phyloP scores from a whole-genome alignment of 163 green algal genomes.

The Scenedesmus sp. region DNA sequence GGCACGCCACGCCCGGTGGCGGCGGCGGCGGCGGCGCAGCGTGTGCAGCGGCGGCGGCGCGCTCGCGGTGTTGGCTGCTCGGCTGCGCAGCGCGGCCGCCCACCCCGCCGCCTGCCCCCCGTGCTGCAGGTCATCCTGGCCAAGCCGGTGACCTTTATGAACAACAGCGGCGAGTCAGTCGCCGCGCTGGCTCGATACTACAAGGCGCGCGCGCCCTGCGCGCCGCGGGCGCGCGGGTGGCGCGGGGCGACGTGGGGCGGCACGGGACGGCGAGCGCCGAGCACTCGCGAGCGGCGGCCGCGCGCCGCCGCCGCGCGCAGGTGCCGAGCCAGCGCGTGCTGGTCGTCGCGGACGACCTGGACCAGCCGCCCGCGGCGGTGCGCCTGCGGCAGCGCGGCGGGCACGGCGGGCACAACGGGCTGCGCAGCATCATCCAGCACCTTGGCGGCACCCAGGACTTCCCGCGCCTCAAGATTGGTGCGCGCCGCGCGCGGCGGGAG shows the following conservation, averaged over 20 bases:
- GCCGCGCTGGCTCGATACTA: conserved; percentile 80
- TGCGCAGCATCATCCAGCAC: conserved; percentile 83
- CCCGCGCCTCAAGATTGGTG: conserved; percentile 72
- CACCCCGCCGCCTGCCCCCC: too few relatives aligned
- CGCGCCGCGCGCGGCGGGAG: too few relatives aligned
- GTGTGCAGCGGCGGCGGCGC: background rate
- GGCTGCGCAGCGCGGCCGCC: background rate
- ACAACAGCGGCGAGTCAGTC: conserved; percentile 86
- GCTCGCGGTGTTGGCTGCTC: background rate
- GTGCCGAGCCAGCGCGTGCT: conserved; percentile 53
- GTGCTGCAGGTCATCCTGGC: conserved; percentile 86
- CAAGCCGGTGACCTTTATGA: conserved; percentile 97
- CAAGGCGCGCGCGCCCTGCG: conserved; percentile 53
- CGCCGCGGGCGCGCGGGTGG: too few relatives aligned
- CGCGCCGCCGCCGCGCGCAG: background rate
- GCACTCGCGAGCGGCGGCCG: too few relatives aligned
- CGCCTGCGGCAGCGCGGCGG: conserved; percentile 82
- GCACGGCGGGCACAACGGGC: conserved; percentile 95
- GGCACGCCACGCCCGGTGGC: background rate
- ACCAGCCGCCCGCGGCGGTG: conserved; percentile 75
- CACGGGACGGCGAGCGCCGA: too few relatives aligned
- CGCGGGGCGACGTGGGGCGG: too few relatives aligned
- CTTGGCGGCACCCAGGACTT: conserved; percentile 69
- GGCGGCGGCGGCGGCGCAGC: too few relatives aligned
- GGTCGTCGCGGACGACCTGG: conserved; percentile 94